Base-by-base conservation (phyloP, 2,329 filamentous ascomycete genomes). In the Proliferodiscus dingleyae region DNA sequence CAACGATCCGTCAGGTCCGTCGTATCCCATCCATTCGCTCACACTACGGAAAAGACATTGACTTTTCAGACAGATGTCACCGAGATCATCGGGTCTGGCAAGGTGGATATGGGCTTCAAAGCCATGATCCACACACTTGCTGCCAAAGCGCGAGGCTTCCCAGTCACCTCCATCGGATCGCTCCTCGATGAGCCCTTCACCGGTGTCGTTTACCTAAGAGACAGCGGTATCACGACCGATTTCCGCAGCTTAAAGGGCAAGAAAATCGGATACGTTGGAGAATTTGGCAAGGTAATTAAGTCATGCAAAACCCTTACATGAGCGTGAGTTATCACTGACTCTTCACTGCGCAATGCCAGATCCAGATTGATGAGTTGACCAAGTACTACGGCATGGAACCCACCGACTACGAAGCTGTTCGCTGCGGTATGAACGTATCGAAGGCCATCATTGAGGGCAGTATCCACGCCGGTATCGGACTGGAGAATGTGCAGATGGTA, bases 401-500 rank as follows among this genome's bases (percentile, higher is more conserved):
- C 0, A 67, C 71, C 5, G 84, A 89, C 69, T 89, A 89, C 72
- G 86, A 81, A 1, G 84, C 85, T 28, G 75, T 89, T 6, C 83
- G 85, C 47, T 89, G 85, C 62, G 86, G 85, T 52, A 89, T 89
- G 85, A 88, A 89, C 64, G 83, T 89, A 39, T 81, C 80, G 64
- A 83, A 84, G 64, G 84, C 84, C 57, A 87, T 89, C 66, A 86
- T 85, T 64, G 72, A 76, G 47, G 83, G 84, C 55, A 74, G 75
- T 30, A 87, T 89, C 55, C 82, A 89, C 61, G 85, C 85, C 15
- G 85, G 85, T 28, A 80, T 87, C 59, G 85, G 85, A 15, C 78
- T 89, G 4, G 85, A 89, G 66, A 89, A 89, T 60, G 85, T 89
- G 5, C 85, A 89, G 66, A 88, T 88, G 85, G 85, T 89, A 34